Base-by-base conservation (phyloP, 2,329 filamentous ascomycete genomes). In the Monosporascus ibericus region DNA sequence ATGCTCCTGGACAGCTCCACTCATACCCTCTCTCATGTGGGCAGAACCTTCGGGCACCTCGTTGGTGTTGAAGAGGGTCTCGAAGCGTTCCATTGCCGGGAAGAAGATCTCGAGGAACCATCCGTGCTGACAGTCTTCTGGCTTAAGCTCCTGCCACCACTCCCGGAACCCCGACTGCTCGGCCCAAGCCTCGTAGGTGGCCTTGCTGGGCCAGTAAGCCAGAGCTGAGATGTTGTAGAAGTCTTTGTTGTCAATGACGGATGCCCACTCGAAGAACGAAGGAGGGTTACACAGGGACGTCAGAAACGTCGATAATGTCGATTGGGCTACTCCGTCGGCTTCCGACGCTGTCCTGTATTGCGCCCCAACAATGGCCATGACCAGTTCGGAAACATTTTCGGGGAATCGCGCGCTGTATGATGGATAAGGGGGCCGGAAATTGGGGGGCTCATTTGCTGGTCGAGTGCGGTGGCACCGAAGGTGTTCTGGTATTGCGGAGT, bases 81-180 rank as follows among this genome's bases (percentile, higher is more conserved):
- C 73, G 58, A 74, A 69, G 14, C 71, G 68, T 52, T 76, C 71
- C 2, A 73, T 59, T 1, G 68, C 63, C 2, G 73, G 73, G 25
- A 66, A 60, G 52, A 76, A 68, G 30, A 74, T 57, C 57, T 77
- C 73, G 22, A 69, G 59, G 58, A 75, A 75, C 69, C 69, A 76
- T 14, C 73, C 72, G 15, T 52, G 50, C 24, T 69, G 52, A 11
- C 47, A 56, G 3, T 40, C 48, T n/a, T 57, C 59, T 11, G 60
- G 55, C 9, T 68, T 54, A 1, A 70, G 55, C 3, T 48, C 55
- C 4, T 66, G 48, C 72, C 72, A 75, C 71, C 71, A 75, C 2
- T 47, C 42, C 6, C 60, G 48, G 50, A 75, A 75, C 1, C 68
- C 71, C 8, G 67, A 70, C 20, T 61, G 47, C 3, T 39, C 47